phyloP scores from a whole-genome alignment of 371 early-diverging fungal species.

The Rhizopus sp. region DNA sequence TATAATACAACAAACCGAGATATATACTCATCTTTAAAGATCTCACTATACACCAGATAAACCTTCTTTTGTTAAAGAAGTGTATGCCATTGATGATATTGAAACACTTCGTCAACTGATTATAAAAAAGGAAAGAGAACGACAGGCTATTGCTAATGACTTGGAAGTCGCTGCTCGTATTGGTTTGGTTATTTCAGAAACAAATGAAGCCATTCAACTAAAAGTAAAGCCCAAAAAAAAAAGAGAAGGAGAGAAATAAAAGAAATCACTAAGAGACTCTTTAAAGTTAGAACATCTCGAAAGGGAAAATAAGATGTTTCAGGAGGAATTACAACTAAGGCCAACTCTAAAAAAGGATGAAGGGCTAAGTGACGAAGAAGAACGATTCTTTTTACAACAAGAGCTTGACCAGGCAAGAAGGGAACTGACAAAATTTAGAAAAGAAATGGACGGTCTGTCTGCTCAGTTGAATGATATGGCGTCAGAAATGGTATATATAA shows the following conservation, averaged over 20 bases:
- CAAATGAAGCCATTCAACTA: constrained; percentile 61
- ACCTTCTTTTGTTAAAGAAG: constrained; percentile 46
- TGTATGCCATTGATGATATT: constrained; percentile 53
- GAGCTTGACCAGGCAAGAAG: constrained; percentile 63
- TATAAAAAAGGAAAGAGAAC: constrained; percentile 68
- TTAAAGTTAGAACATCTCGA: constrained; percentile 50
- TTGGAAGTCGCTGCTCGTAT: constrained; percentile 68
- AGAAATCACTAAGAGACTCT: neutral
- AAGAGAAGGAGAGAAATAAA: neutral
- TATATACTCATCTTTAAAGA: constrained; percentile 13
- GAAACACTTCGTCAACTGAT: constrained; percentile 51
- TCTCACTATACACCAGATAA: constrained; percentile 31
- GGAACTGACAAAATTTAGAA: constrained; percentile 60
- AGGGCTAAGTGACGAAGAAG: constrained; percentile 28
- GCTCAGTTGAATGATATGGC: constrained; percentile 70
- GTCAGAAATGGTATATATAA: constrained; percentile 56
- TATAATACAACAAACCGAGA: neutral
- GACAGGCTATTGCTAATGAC: constrained; percentile 60
- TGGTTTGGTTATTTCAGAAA: constrained; percentile 65
- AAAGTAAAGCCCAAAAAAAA: constrained; percentile 33
- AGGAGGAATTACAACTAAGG: constrained; percentile 40
- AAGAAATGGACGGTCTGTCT: constrained; percentile 64
- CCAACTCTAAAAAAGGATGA: constrained; percentile 13
- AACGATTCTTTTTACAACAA: constrained; percentile 54
- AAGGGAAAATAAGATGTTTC: constrained; percentile 56